Evolutionary conservation across 179 eudicot species (phyloP).

Genomic region (Spergularia azorica): DNA sequence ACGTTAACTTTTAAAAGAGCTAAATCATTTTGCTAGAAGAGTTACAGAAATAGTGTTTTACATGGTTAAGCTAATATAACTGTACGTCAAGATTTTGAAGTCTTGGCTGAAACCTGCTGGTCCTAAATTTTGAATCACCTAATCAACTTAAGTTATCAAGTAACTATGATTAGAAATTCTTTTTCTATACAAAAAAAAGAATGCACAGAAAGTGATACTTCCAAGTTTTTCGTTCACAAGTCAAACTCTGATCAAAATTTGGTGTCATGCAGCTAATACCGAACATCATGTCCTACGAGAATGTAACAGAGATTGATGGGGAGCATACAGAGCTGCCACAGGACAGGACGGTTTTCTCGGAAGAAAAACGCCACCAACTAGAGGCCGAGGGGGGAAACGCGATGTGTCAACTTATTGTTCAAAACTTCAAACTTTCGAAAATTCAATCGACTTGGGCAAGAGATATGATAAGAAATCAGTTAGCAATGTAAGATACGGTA

Average conservation of each 20-base stretch:
- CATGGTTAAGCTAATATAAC: too few species aligned
- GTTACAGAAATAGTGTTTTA: too few species aligned
- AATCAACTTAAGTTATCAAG: neutral
- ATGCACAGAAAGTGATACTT: neutral
- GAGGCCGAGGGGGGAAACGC: constrained; percentile 46
- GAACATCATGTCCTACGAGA: constrained; percentile 67
- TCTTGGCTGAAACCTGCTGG: neutral
- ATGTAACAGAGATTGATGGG: constrained; percentile 74
- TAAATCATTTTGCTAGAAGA: too few species aligned
- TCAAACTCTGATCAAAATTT: constrained; percentile 1
- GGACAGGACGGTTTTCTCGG: constrained; percentile 49
- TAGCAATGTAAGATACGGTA: constrained; percentile 42
- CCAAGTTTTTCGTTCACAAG: too few species aligned
- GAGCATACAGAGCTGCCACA: constrained; percentile 68
- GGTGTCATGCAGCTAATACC: constrained; percentile 63
- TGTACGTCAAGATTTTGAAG: too few species aligned
- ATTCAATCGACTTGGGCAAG: constrained; percentile 37
- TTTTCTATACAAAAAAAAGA: too few species aligned
- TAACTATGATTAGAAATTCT: too few species aligned
- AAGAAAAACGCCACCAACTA: constrained; percentile 64
- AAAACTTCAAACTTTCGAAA: constrained; percentile 55
- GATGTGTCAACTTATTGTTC: constrained; percentile 66
- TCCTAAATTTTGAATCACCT: neutral
- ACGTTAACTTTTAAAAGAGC: too few species aligned
- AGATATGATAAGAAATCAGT: constrained; percentile 31